Conservation (phyloP, 352 stramenopile species). For the Globisporangium barbulae region DNA sequence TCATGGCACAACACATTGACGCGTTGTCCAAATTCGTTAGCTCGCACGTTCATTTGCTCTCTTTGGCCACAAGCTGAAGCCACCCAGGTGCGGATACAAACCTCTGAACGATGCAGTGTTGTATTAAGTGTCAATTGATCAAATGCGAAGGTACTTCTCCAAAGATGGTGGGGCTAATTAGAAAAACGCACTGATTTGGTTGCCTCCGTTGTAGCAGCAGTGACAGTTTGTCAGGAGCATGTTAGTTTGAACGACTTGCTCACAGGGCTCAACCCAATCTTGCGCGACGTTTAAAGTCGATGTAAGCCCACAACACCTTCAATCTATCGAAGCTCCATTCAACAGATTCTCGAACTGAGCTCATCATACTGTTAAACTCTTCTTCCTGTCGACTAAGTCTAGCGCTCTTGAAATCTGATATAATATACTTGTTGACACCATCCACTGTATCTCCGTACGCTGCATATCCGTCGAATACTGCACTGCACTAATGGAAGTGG, state of each 20-base stretch:
- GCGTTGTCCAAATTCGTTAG: not conserved
- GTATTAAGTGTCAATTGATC: not conserved
- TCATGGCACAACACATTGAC: not conserved
- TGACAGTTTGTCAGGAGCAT: not conserved
- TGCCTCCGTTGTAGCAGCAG: not conserved
- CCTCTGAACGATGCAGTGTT: not conserved
- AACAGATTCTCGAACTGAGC: not conserved
- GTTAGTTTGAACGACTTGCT: not conserved
- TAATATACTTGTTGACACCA: not conserved
- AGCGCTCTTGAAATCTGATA: not conserved
- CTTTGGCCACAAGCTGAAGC: not conserved
- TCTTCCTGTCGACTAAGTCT: conserved; percentile 1
- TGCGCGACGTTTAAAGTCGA: not conserved
- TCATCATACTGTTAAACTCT: not conserved
- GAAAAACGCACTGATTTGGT: not conserved
- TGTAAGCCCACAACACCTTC: not conserved
- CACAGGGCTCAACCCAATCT: not conserved
- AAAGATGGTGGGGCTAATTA: not conserved
- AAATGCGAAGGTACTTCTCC: not conserved
- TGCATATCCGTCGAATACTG: not conserved
- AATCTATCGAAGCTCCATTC: not conserved
- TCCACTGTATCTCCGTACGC: not conserved
- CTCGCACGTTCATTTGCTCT: not conserved
- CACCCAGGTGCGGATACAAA: not conserved
- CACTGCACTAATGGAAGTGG: not conserved